These are phyloP conservation scores for Striga hermonthica DNA, from an alignment of 305 asterid genomes.

Conservation along the genomic window DNA sequence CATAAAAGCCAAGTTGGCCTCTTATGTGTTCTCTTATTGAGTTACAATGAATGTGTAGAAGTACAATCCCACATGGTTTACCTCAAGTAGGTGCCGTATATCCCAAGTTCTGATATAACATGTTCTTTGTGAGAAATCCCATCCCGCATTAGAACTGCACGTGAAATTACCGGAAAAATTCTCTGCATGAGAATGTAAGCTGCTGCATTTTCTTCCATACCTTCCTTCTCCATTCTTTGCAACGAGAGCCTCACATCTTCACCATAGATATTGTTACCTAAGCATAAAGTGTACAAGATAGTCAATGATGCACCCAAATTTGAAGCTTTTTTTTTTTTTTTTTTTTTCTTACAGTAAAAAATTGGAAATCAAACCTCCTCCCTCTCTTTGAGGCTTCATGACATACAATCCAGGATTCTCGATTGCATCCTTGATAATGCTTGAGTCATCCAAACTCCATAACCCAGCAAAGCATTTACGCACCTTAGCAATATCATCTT, in stretches of 20 bases:
- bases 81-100: slow-evolving; percentile 84
- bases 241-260: slow-evolving; percentile 64
- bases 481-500: slow-evolving; percentile 79
- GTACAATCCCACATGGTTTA: slow-evolving; percentile 29
- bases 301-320: slow-evolving; percentile 12
- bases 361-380: slow-evolving; percentile 65
- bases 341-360: slow-evolving; percentile 3
- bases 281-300: slow-evolving; percentile 19
- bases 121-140: slow-evolving; percentile 65
- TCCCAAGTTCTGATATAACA: slow-evolving; percentile 84
- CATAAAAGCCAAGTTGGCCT: too few species aligned
- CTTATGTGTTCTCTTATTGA: too few species aligned
- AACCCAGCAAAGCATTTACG: slow-evolving; percentile 92
- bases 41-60: background rate
- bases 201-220: slow-evolving; percentile 74
- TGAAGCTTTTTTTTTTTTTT: background rate
- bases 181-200: slow-evolving; percentile 98
- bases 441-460: slow-evolving; percentile 80
- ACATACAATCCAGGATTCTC: slow-evolving; percentile 78
- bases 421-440: slow-evolving; percentile 69
- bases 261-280: slow-evolving; percentile 92
- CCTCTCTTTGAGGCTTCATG: slow-evolving; percentile 99
- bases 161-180: slow-evolving; percentile 70
- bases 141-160: slow-evolving; percentile 70
- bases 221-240: slow-evolving; percentile 60